phyloP scores from a whole-genome alignment of 2,329 filamentous ascomycete genomes.

The Xylaria sp. region DNA sequence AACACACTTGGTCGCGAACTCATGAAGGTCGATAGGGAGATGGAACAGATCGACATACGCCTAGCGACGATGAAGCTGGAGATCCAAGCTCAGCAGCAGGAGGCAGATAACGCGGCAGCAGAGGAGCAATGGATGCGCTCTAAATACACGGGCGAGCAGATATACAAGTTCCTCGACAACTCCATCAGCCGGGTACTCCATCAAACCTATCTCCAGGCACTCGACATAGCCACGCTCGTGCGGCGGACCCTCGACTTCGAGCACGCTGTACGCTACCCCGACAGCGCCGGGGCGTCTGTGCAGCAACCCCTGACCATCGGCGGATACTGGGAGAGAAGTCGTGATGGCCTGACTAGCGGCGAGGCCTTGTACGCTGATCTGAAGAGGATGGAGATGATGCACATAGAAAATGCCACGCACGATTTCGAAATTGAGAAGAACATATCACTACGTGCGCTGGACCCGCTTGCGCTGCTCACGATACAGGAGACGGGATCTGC shows the following conservation, averaged over 20 bases:
- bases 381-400: slow-evolving; percentile 7
- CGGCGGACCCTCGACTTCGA: slow-evolving; percentile 3
- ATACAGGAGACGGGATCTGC: neutral
- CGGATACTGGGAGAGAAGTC: slow-evolving; percentile 4
- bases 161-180: slow-evolving; percentile 7
- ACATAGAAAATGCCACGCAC: neutral
- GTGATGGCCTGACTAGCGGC: neutral
- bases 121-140: neutral
- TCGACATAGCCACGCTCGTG: neutral
- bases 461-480: neutral
- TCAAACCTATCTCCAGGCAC: neutral
- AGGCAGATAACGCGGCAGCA: neutral
- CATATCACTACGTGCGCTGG: neutral
- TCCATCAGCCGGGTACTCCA: neutral
- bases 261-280: neutral
- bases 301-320: neutral
- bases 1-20: slow-evolving; percentile 7
- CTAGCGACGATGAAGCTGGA: neutral
- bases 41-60: neutral
- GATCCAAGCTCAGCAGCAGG: neutral
- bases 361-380: slow-evolving; percentile 2
- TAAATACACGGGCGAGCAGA: neutral
- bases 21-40: neutral
- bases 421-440: slow-evolving; percentile 13
- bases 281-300: neutral